Evolutionary conservation across 2,329 filamentous ascomycete species (phyloP).

Genomic region (Colletotrichum abscissum): DNA sequence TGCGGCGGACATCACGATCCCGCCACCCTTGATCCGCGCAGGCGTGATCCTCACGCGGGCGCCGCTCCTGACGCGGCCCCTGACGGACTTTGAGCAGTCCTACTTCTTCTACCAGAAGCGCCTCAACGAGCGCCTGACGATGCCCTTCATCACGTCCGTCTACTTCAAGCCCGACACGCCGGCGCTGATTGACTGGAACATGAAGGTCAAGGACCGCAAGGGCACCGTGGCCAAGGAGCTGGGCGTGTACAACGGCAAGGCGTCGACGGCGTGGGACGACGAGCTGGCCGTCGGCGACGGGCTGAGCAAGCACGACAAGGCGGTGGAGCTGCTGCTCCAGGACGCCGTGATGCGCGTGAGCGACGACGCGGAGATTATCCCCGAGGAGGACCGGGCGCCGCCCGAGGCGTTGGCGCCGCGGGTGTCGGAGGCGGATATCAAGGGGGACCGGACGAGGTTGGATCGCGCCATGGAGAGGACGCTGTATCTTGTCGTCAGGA

Average conservation of each 20-base stretch:
- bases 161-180: constrained; percentile 95
- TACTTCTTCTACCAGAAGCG: constrained; percentile 98
- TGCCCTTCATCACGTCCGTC: constrained; percentile 90
- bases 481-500: constrained; percentile 87
- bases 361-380: constrained; percentile 70
- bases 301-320: constrained; percentile 71
- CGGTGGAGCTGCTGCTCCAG: constrained; percentile 76
- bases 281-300: constrained; percentile 82
- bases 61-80: constrained; percentile 84
- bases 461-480: constrained; percentile 84
- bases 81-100: constrained; percentile 89
- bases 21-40: constrained; percentile 62
- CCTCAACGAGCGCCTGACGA: constrained; percentile 89
- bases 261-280: constrained; percentile 85
- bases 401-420: constrained; percentile 78
- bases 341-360: constrained; percentile 77
- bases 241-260: constrained; percentile 81
- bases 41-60: constrained; percentile 89
- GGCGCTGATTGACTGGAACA: constrained; percentile 87
- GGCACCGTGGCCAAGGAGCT: constrained; percentile 85
- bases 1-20: constrained; percentile 3
- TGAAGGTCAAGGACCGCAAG: constrained; percentile 80
- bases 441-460: constrained; percentile 80
- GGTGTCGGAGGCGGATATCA: constrained; percentile 81
- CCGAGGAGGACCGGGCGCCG: constrained; percentile 69